Evolutionary conservation across 306 rosid species (phyloP).

Genomic region (Vigna unguiculata): DNA sequence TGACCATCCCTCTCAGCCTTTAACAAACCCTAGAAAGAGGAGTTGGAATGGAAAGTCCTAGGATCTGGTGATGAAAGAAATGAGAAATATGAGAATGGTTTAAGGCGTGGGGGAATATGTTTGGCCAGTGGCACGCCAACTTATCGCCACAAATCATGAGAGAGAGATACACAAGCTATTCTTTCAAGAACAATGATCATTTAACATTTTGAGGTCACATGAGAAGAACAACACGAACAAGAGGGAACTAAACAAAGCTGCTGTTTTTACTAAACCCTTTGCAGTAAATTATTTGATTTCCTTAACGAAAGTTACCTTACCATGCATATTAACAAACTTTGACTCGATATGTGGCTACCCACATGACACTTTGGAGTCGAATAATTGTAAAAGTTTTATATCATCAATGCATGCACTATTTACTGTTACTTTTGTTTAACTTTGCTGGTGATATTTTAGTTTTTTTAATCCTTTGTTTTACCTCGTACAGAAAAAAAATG

Average conservation of each 20-base stretch:
- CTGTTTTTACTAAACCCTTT: background rate
- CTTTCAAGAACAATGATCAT: slow-evolving; percentile 32
- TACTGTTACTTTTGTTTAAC: background rate
- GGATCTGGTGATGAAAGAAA: slow-evolving; percentile 85
- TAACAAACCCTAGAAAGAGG: slow-evolving; percentile 40
- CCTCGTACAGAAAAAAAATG: slow-evolving; percentile 15
- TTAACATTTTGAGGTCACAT: background rate
- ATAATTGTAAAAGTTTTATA: too few species aligned
- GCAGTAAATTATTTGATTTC: too few species aligned
- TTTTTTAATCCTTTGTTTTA: background rate
- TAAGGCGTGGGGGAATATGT: slow-evolving; percentile 93
- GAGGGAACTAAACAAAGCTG: background rate
- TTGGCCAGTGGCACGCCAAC: slow-evolving; percentile 84
- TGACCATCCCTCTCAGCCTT: slow-evolving; percentile 50
- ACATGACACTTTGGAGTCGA: too few species aligned
- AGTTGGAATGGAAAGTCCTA: slow-evolving; percentile 59
- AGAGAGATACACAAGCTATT: slow-evolving; percentile 32
- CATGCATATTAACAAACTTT: too few species aligned
- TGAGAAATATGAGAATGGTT: slow-evolving; percentile 52
- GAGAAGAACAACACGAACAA: background rate
- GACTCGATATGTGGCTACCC: too few species aligned
- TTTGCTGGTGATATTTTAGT: background rate
- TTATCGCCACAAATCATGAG: slow-evolving; percentile 90
- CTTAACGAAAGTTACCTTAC: too few species aligned
- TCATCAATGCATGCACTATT: too few species aligned